Conservation (phyloP, 2,329 filamentous ascomycete species). For the Corynespora cassiicola region DNA sequence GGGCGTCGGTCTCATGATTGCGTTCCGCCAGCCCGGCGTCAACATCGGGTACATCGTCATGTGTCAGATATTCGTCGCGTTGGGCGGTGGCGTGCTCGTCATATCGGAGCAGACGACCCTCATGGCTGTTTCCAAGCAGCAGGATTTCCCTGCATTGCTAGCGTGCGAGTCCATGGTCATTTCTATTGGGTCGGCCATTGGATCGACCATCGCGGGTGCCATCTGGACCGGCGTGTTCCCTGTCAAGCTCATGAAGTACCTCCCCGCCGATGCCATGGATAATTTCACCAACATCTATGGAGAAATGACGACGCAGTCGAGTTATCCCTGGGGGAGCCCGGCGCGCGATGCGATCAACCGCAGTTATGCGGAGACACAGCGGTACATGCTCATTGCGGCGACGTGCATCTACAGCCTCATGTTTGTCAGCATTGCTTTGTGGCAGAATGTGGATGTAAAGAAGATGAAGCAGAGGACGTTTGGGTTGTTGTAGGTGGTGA, state of each 20-base stretch:
- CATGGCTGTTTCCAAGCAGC: slow-evolving; percentile 41
- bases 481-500: slow-evolving; percentile 31
- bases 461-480: slow-evolving; percentile 41
- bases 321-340: slow-evolving; percentile 58
- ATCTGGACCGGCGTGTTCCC: slow-evolving; percentile 70
- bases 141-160: slow-evolving; percentile 38
- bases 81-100: slow-evolving; percentile 41
- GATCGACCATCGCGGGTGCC: slow-evolving; percentile 64
- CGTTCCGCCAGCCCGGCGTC: slow-evolving; percentile 43
- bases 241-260: slow-evolving; percentile 50
- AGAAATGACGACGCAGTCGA: slow-evolving; percentile 60
- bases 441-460: slow-evolving; percentile 39
- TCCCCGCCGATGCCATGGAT: slow-evolving; percentile 54
- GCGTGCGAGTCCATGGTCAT: slow-evolving; percentile 65
- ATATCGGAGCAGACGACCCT: slow-evolving; percentile 41
- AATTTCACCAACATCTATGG: slow-evolving; percentile 55
- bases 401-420: slow-evolving; percentile 34
- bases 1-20: slow-evolving; percentile 45
- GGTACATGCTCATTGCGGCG: slow-evolving; percentile 45
- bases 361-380: slow-evolving; percentile 45
- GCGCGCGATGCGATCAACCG: slow-evolving; percentile 53
- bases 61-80: slow-evolving; percentile 44
- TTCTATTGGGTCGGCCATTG: slow-evolving; percentile 58
- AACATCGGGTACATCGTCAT: slow-evolving; percentile 43
- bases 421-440: slow-evolving; percentile 30